Evolutionary conservation across 2,329 filamentous ascomycete genomes (phyloP), one percentile per base, ranked within the genome.

Genomic region (Paraphaeosphaeria minitans): DNA sequence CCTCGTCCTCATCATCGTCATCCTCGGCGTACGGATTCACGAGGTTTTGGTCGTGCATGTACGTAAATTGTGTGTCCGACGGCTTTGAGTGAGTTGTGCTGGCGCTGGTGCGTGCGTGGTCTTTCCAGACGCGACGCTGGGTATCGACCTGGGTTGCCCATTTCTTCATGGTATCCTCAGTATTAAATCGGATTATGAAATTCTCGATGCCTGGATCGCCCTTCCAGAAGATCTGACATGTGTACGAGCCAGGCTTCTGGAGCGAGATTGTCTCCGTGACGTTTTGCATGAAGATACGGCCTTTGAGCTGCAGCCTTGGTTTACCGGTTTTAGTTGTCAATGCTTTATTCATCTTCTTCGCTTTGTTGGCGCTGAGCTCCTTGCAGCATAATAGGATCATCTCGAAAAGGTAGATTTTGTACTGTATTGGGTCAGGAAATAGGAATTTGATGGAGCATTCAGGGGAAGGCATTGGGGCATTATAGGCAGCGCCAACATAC

Each of bases 241-340:
- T 94, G 74, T 98, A 97, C 12, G 92, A 94, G 49, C 92, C 93
- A 78, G 92, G 91, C 77, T 93, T 97, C 51, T 89, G 88, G 59
- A 95, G 83, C 19, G 90, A 93, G 43, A 97, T 83, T n/a, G 97
- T 89, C 75, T 97, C 92, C 41, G 93, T 98, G 55, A 99, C 94
- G 72, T 99, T 99, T 67, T 93, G 93, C 93, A 99, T 98, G 80
- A 97, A 98, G 70, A 99, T 99, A 53, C 95, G 88, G 41, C 95
- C 95, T 78, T 99, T 99, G 31, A 99, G 84, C 77, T 97, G 93
- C 61, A 98, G 83, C 66, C 85, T 86, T 29, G 83, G 80, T 78
- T 94, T 97, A 43, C 89, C 90, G 69, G 87, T 90, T 74, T 86
- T 88, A 75, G 88, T 91, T 58, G 87, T 84, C 16, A 81, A 71